phyloP scores from a whole-genome alignment of 2,329 filamentous ascomycete species.

The Clonostachys rhizophaga region DNA sequence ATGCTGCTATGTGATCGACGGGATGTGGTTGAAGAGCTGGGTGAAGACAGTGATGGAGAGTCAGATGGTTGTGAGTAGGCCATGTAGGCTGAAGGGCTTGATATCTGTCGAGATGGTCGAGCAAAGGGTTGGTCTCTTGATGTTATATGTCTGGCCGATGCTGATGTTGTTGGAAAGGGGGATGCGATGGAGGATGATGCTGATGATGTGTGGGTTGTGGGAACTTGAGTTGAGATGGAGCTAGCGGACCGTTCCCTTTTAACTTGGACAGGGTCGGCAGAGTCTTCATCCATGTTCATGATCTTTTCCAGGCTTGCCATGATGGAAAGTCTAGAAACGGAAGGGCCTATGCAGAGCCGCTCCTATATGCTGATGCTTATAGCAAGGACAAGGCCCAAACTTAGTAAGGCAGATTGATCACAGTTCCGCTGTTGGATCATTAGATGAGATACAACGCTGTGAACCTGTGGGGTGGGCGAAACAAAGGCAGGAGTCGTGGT shows the following conservation, averaged over 20 bases:
- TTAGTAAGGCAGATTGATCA: constrained; percentile 36
- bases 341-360: constrained; percentile 11
- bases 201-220: constrained; percentile 9
- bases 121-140: constrained; percentile 12
- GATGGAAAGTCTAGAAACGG: constrained; percentile 31
- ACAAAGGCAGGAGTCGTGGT: no score
- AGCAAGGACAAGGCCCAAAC: constrained; percentile 26
- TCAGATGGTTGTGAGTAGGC: constrained; percentile 16
- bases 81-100: constrained; percentile 15
- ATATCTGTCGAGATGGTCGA: constrained; percentile 1
- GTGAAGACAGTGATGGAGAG: constrained; percentile 4
- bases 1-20: constrained; percentile 36
- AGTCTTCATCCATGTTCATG: constrained; percentile 50
- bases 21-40: constrained; percentile 13
- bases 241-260: constrained; percentile 33
- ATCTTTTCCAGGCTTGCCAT: constrained; percentile 54
- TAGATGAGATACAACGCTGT: no score
- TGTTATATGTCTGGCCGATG: constrained; percentile 15
- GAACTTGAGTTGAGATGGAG: no score
- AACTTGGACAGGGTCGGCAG: constrained; percentile 32
- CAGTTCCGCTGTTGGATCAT: no score
- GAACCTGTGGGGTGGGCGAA: no score
- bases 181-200: constrained; percentile 22
- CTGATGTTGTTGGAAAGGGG: constrained; percentile 20
- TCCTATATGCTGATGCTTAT: constrained; percentile 3